Evolutionary conservation across 2,329 filamentous ascomycete species (phyloP).

Genomic region (Rutstroemia sp.): DNA sequence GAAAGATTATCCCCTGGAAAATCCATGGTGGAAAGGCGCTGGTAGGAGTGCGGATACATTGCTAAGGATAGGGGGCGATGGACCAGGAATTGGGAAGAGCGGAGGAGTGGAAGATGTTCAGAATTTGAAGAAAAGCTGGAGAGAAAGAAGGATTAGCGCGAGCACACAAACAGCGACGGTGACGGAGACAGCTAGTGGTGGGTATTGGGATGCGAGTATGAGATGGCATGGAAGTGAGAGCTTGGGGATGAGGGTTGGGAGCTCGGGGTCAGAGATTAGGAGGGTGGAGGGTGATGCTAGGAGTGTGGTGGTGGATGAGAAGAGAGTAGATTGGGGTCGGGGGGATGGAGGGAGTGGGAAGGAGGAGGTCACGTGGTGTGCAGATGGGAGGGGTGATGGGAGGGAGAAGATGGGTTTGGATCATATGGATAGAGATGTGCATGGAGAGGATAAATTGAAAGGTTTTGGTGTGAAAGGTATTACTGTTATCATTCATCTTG

Average conservation of each 20-base stretch:
- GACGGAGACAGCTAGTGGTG: neutral
- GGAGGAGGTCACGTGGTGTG: neutral
- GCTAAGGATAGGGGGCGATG: neutral
- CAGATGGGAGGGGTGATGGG: neutral
- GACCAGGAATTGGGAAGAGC: neutral
- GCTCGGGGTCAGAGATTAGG: neutral
- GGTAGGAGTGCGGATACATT: no score
- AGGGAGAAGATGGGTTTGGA: neutral
- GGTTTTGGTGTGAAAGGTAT: slow-evolving; percentile 15
- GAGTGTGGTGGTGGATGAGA: neutral
- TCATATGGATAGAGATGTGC: neutral
- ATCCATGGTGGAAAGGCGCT: no score
- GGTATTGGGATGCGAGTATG: neutral
- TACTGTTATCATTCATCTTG: slow-evolving; percentile 21
- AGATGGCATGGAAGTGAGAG: neutral
- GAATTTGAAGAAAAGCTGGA: neutral
- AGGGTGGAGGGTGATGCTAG: neutral
- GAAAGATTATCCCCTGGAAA: no score
- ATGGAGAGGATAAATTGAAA: neutral
- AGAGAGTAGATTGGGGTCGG: neutral
- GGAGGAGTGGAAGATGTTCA: neutral
- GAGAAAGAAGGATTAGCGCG: neutral
- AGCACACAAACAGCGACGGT: neutral
- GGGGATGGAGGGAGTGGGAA: neutral
- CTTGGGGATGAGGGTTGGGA: neutral